Percentiles rank a stretch among this genome's conserved stretches.
Evolutionary conservation across 768 basidiomycete species (phyloP).

Genomic region (Rubroboletus satanas): DNA sequence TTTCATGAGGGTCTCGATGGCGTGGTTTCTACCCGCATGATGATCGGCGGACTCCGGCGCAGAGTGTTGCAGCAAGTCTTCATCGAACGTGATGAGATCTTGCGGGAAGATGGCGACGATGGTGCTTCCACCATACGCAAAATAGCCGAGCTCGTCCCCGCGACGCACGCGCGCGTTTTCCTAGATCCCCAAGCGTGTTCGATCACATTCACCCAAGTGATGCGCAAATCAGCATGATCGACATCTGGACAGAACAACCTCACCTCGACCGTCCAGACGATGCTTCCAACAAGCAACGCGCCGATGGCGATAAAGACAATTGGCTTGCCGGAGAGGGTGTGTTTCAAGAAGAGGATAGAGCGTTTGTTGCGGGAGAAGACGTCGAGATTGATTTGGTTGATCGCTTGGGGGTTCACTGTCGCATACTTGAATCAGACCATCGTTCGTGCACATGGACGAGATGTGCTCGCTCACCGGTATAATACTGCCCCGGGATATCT

Average conservation of each 20-base stretch:
- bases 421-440: not conserved
- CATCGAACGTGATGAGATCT: conserved; percentile 52
- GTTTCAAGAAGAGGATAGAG: conserved; percentile 51
- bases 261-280: conserved; percentile 53
- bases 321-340: conserved; percentile 40
- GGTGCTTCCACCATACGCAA: conserved; percentile 79
- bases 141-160: conserved; percentile 65
- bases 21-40: conserved; percentile 19
- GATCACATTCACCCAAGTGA: not conserved
- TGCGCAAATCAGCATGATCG: not conserved
- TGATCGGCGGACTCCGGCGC: conserved; percentile 8
- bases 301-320: conserved; percentile 75
- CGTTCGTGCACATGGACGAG: not conserved
- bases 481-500: conserved; percentile 55
- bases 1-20: conserved; percentile 66
- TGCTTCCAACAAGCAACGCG: conserved; percentile 76
- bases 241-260: conserved; percentile 3
- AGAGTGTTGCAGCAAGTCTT: conserved; percentile 58
- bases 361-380: conserved; percentile 65
- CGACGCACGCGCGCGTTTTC: conserved; percentile 50
- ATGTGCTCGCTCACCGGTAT: conserved; percentile 42
- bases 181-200: conserved; percentile 13
- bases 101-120: conserved; percentile 57
- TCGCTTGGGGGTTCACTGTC: conserved; percentile 71
- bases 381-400: conserved; percentile 62